Evolutionary conservation across 495 filamentous ascomycete species (phyloP), one percentile per base, ranked within the genome.

Genomic region (Ascodesmis nigricans): DNA sequence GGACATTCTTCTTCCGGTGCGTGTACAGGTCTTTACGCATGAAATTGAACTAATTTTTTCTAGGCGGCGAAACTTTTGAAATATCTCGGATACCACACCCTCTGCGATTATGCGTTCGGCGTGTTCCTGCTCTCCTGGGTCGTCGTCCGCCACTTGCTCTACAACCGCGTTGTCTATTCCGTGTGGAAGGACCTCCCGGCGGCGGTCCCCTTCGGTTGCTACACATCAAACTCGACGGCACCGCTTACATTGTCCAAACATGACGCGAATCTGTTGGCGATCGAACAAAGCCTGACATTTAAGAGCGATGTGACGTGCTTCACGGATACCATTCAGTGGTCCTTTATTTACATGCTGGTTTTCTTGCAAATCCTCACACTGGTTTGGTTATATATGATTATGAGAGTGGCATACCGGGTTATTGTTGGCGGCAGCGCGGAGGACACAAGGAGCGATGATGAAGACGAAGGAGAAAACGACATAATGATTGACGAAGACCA

Each of bases 1-100:
- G 5, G 87, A 97, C 49, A 61, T 90, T 35, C 58, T 91, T 27
- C 59, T 97, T 28, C 75, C 84, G 19, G 83, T 95, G 58, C 52
- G 78, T 63, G 14, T n/a, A n/a, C n/a, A 30, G 27, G 11, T 15
- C 31, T 21, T 8, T 20, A 13, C 24, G 9, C 20, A 16, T 16
- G 3, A n/a, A 8, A 15, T 29, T 4, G 19, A 23, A 29, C 10
- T 36, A 11, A 6, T 25, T 40, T 23, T 29, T 25, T 7, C 8
- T n/a, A 95, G 84, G 51, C 71, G n/a, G 87, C 87, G 28, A 97
- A 97, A 55, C 75, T 87, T 40, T 67, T 95, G 41, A 91, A 90
- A 54, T 97, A 97, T 52, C 53, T 87, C 10, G 69, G 73, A 34
- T 78, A 61, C 55, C 64, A 71, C 32, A 69, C 53, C 7, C 55